Evolutionary conservation across 805 yeast species (phyloP), one percentile per base, ranked within the genome.

Genomic region (Zygoascus biomembranicola): DNA sequence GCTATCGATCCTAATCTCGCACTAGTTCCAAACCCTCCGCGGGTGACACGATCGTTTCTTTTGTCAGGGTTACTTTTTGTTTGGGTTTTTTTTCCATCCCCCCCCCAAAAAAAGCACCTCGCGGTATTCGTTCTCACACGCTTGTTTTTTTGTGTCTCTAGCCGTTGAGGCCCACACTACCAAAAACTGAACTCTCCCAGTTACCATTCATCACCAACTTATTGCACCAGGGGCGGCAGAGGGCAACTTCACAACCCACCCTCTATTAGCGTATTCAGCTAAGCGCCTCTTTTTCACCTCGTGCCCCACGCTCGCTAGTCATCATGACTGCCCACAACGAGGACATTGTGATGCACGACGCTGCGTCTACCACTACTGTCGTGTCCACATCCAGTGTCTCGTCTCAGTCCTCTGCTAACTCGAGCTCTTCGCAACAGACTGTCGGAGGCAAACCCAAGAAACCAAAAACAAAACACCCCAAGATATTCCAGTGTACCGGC

Each of bases 401-500:
- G 44, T 42, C 44, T 5, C 20, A 42, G 13, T 42, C 44, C 18
- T 18, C 26, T 11, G 44, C 44, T 4, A 42, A 42, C 20, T 42
- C 44, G 5, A 42, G 8, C 26, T 18, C 44, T 3, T 42, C 44
- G 26, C 20, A 19, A 6, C 26, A 19, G 20, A 16, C 26, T 18
- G 20, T 19, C 5, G 49, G 49, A 11, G 35, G 48, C 32, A 46
- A 46, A 28, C 26, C 49, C 23, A 46, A 46, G 41, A 28, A 28
- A 32, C 42, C 65, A 11, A 60, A 61, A 47, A 55, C 68, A 32
- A 66, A 66, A 60, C 60, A 68, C 55, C 71, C 73, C 10, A 73
- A 73, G 56, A 78, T 86, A 20, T 90, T 90, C 69, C 90, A 82
- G 64, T 90, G 97, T 69, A 73, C 85, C 0, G 96, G 96, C 2